These are phyloP conservation scores for Dionaea muscipula DNA, from an alignment of 179 eudicot genomes.

Conservation along the genomic window DNA sequence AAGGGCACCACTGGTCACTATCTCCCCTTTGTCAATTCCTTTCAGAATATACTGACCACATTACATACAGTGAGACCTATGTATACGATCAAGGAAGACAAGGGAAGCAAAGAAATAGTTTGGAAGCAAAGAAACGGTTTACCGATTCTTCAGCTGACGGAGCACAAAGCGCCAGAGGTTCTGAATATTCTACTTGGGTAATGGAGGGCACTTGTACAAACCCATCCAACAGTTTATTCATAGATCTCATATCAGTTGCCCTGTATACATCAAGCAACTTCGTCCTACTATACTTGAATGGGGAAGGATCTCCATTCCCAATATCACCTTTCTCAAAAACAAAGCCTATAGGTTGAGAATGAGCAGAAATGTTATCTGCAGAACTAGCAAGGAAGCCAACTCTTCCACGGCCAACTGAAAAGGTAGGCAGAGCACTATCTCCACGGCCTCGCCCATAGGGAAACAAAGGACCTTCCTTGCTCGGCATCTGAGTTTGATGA, in stretches of 20 bases:
- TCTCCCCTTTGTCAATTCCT: conserved; percentile 89
- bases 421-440: conserved; percentile 36
- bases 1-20: conserved; percentile 74
- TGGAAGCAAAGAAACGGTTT: no score
- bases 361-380: conserved; percentile 17
- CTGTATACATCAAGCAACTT: conserved; percentile 69
- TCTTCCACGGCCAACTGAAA: conserved; percentile 61
- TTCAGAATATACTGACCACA: conserved; percentile 49
- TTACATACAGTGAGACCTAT: conserved; percentile 12
- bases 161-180: conserved; percentile 68
- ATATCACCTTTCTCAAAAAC: conserved; percentile 41
- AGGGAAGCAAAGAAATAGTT: not conserved
- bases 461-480: conserved; percentile 45
- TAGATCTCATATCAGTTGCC: conserved; percentile 37
- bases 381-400: conserved; percentile 27
- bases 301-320: conserved; percentile 37
- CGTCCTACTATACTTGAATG: conserved; percentile 56
- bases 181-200: conserved; percentile 59
- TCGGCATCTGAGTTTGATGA: conserved; percentile 33
- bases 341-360: conserved; percentile 23
- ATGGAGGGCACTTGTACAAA: conserved; percentile 56
- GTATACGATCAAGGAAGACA: conserved; percentile 5
- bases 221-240: conserved; percentile 35
- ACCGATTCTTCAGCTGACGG: conserved; percentile 80
- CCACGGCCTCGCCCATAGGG: conserved; percentile 82